Evolutionary conservation across 176 grass and related monocot species (phyloP), one percentile per base, ranked within the genome.

Genomic region (barley (Hordeum vulgare)): DNA sequence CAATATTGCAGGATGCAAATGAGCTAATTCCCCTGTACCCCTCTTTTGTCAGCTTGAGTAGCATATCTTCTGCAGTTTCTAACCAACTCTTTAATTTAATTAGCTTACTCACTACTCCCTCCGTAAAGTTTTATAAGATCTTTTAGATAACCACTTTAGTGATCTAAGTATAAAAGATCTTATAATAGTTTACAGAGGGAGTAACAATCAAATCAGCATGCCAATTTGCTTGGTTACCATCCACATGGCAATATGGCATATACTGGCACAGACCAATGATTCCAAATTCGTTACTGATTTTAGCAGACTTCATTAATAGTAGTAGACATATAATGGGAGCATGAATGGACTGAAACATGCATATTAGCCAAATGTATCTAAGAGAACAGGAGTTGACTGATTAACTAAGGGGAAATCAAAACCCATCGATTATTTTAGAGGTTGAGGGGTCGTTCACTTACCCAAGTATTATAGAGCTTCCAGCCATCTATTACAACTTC

Each of bases 381-480:
- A 13, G 26, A 72, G 40, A 72, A 47, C 24, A 47, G 70, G 7
- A 40, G 49, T 54, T 54, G 49, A 54, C 17, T 54, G 49, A 54
- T 54, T 20, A 54, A 54, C 49, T 21, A 8, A 73, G 8, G 24
- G 70, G 40, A 25, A 42, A 24, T 28, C 13, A 47, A 73, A 73
- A 28, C 24, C 14, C 41, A 73, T 72, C 6, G 8, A 45, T 7
- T 24, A 47, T 2, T 27, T 47, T 72, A 28, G 12, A 72, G 69
- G 69, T 47, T 47, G 40, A 71, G 68, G 69, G 4, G 40, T 27
- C 28, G 70, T 17, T 28, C 49, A 42, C 70, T 73, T 73, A 73
- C 70, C 40, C 70, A 73, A 17, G 70, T 10, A 73, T 73, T 18
- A 73, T 73, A 73, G 23, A 71, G 37, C 70, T 73, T 73, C 70